Percentiles rank a stretch among this genome's conserved stretches.
phyloP scores from a whole-genome alignment of 1,139 yeast genomes.

The Meyerozyma sp. region DNA sequence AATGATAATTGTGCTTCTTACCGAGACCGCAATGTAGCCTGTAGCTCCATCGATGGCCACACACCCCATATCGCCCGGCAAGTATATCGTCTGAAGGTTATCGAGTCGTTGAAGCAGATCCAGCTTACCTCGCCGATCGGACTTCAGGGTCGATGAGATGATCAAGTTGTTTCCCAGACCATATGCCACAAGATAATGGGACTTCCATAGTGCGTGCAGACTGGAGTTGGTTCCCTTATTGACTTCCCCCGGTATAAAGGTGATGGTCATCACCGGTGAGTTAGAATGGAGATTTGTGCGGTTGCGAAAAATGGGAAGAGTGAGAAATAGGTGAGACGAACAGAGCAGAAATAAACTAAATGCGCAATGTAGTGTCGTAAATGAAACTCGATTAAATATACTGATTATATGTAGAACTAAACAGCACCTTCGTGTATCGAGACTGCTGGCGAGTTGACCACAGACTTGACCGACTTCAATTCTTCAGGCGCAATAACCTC shows the following conservation, averaged over 20 bases:
- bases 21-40: constrained; percentile 53
- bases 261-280: constrained; percentile 44
- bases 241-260: constrained; percentile 84
- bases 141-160: constrained; percentile 29
- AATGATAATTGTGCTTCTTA: constrained; percentile 25
- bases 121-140: background rate
- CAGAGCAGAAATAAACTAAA: background rate
- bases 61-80: constrained; percentile 61
- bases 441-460: constrained; percentile 1
- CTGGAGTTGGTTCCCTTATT: constrained; percentile 52
- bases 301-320: background rate
- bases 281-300: background rate
- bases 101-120: constrained; percentile 3
- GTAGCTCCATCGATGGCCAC: constrained; percentile 55
- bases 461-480: constrained; percentile 19
- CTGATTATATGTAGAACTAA: background rate
- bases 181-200: constrained; percentile 61
- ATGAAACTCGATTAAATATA: background rate
- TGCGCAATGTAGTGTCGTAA: too few species aligned
- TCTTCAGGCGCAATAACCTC: constrained; percentile 23
- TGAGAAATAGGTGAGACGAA: background rate
- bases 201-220: constrained; percentile 64
- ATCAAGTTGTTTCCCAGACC: constrained; percentile 88
- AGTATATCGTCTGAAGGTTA: constrained; percentile 70
- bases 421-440: background rate